Percentiles rank a stretch among this genome's conserved stretches.
Conservation (phyloP, 2,329 filamentous ascomycete species). For the Blastomyces silverae region DNA sequence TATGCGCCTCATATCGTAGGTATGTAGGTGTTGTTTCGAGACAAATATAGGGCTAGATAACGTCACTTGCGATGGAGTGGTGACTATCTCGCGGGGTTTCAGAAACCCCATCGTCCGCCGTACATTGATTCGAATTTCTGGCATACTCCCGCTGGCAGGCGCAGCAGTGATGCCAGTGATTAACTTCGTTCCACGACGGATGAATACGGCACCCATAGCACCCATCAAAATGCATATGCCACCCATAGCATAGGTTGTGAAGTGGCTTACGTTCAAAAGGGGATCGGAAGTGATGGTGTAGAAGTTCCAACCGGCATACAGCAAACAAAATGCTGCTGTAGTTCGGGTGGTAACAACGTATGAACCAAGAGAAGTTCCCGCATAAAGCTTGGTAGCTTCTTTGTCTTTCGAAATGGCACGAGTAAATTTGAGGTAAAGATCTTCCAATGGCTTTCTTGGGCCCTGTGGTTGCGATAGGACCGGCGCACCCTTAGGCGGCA, state of each 20-base stretch:
- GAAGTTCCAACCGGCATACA: conserved; percentile 48
- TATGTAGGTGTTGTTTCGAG: conserved; percentile 17
- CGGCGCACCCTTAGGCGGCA: too few relatives aligned
- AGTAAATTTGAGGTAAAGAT: conserved; percentile 19
- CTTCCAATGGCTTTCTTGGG: conserved; percentile 2
- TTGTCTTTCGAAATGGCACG: conserved; percentile 48
- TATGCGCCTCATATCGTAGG: conserved; percentile 22
- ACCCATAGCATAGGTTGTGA: conserved; percentile 53
- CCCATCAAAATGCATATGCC: conserved; percentile 55
- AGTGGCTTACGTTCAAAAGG: conserved; percentile 49
- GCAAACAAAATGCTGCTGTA: conserved; percentile 49
- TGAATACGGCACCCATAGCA: conserved; percentile 54
- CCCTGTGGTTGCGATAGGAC: background rate
- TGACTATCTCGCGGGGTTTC: conserved; percentile 29
- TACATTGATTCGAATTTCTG: conserved; percentile 33
- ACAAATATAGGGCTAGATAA: conserved; percentile 33
- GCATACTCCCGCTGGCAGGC: conserved; percentile 26
- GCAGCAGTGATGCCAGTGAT: conserved; percentile 54
- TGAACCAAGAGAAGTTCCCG: conserved; percentile 57
- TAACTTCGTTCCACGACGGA: conserved; percentile 52
- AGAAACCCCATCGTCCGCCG: conserved; percentile 36
- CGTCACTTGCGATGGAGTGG: conserved; percentile 30
- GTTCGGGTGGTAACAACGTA: conserved; percentile 57
- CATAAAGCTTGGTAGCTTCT: conserved; percentile 56
- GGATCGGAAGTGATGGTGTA: conserved; percentile 46